phyloP scores from a whole-genome alignment of 352 stramenopile species.

The Phytophthora uliginosa region DNA sequence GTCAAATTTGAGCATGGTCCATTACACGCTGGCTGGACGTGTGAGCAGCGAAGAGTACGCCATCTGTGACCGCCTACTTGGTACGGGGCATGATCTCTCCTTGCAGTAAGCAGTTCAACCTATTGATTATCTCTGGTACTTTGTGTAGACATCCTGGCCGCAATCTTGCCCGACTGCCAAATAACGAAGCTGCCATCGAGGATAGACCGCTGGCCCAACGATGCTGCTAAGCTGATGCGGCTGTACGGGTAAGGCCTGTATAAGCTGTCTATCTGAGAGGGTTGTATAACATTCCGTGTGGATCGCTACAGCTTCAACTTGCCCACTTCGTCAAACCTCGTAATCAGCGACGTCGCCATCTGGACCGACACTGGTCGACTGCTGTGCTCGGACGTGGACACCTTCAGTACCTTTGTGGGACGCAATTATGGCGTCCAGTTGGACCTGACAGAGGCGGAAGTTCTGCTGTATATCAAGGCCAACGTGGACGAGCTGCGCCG shows the following conservation, averaged over 20 bases:
- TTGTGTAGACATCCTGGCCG: slow-evolving; percentile 61
- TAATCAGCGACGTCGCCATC: slow-evolving; percentile 76
- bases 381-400: slow-evolving; percentile 68
- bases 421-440: slow-evolving; percentile 74
- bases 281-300: slow-evolving; percentile 12
- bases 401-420: slow-evolving; percentile 71
- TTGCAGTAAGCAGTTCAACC: neutral
- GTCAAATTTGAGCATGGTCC: slow-evolving; percentile 48
- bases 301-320: slow-evolving; percentile 28
- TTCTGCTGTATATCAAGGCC: slow-evolving; percentile 73
- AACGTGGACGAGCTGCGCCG: slow-evolving; percentile 75
- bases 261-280: neutral
- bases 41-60: slow-evolving; percentile 82
- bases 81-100: slow-evolving; percentile 33
- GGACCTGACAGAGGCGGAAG: slow-evolving; percentile 69
- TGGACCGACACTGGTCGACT: slow-evolving; percentile 75
- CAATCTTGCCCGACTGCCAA: slow-evolving; percentile 63
- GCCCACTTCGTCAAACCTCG: slow-evolving; percentile 50
- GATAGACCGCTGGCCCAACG: slow-evolving; percentile 54
- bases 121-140: neutral
- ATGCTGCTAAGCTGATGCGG: slow-evolving; percentile 55
- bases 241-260: slow-evolving; percentile 51
- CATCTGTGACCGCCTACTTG: slow-evolving; percentile 77
- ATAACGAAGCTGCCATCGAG: slow-evolving; percentile 62
- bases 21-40: slow-evolving; percentile 69